Conservation (phyloP, 805 yeast genomes). For the Candida xyloterini region DNA sequence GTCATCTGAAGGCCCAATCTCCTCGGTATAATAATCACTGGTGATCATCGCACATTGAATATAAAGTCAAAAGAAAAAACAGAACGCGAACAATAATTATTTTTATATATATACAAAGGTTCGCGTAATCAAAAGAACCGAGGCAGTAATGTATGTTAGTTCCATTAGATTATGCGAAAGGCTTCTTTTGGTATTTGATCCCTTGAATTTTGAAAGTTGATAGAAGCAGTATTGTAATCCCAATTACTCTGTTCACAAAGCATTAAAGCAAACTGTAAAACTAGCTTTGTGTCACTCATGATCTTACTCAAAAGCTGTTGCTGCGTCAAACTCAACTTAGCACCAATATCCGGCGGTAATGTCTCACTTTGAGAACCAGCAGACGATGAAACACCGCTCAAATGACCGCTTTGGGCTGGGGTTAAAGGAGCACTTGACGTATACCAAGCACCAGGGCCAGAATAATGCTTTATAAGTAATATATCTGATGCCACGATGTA, state of each 20-base stretch:
- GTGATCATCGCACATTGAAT: constrained; percentile 4
- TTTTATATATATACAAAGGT: too few species aligned
- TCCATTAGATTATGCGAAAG: constrained; percentile 23
- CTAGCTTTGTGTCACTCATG: constrained; percentile 70
- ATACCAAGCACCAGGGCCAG: constrained; percentile 57
- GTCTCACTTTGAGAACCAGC: neutral
- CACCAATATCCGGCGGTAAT: constrained; percentile 54
- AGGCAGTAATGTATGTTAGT: too few species aligned
- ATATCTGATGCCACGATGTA: constrained; percentile 87
- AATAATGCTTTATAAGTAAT: constrained; percentile 60
- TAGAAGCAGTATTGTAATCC: constrained; percentile 68
- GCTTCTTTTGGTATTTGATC: constrained; percentile 55
- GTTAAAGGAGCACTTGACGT: constrained; percentile 1
- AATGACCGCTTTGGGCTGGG: neutral
- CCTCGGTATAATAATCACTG: constrained; percentile 28
- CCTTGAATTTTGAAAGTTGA: constrained; percentile 66
- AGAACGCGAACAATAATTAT: neutral
- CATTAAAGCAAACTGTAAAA: constrained; percentile 75
- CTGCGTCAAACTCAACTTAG: constrained; percentile 51
- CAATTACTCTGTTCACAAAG: constrained; percentile 85
- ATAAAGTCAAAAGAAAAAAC: too few species aligned
- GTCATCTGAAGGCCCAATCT: constrained; percentile 20
- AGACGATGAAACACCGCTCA: neutral
- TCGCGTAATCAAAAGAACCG: too few species aligned
- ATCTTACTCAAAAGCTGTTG: constrained; percentile 63